phyloP scores from a whole-genome alignment of 139 green algal species.

The Auxenochlorella protothecoides region DNA sequence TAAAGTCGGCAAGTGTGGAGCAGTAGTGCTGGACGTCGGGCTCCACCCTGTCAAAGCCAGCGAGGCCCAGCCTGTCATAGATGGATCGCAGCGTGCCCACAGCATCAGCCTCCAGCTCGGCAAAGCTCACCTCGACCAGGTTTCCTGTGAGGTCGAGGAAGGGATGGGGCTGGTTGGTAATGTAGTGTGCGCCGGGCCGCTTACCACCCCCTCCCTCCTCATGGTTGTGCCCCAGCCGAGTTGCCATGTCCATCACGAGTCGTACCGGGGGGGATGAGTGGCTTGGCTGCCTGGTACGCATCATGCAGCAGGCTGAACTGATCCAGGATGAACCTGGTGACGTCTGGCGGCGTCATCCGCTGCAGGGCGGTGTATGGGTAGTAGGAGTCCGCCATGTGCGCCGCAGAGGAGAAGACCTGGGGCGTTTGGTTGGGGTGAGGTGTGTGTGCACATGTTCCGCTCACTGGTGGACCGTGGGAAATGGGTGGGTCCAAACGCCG shows the following conservation, averaged over 20 bases:
- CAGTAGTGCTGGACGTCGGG: constrained; percentile 19
- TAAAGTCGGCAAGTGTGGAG: constrained; percentile 28
- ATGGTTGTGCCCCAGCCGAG: too few relatives aligned
- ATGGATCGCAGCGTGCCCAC: constrained; percentile 27
- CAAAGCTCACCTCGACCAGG: constrained; percentile 39
- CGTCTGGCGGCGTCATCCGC: constrained; percentile 8
- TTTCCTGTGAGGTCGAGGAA: not conserved
- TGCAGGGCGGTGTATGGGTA: constrained; percentile 46
- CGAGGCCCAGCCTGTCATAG: constrained; percentile 28
- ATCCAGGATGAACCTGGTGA: constrained; percentile 42
- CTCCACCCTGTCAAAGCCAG: constrained; percentile 4
- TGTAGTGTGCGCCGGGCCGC: too few relatives aligned
- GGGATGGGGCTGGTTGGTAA: too few relatives aligned
- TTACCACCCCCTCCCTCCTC: too few relatives aligned
- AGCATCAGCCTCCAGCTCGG: constrained; percentile 37
- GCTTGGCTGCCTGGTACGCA: constrained; percentile 16
- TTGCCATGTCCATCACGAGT: not conserved
- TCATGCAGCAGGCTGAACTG: constrained; percentile 39
- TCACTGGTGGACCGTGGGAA: too few relatives aligned
- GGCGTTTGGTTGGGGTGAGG: constrained; percentile 1
- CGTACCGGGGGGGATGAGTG: constrained; percentile 10
- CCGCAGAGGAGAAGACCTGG: constrained; percentile 26
- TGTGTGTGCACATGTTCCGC: too few relatives aligned
- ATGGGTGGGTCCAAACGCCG: too few relatives aligned
- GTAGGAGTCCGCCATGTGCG: constrained; percentile 47